A percentile compares a stretch with the other conserved stretches of the same genome.
These are phyloP conservation scores for Volutella citrinella DNA, from an alignment of 2,329 filamentous ascomycete species.

Conservation along the genomic window DNA sequence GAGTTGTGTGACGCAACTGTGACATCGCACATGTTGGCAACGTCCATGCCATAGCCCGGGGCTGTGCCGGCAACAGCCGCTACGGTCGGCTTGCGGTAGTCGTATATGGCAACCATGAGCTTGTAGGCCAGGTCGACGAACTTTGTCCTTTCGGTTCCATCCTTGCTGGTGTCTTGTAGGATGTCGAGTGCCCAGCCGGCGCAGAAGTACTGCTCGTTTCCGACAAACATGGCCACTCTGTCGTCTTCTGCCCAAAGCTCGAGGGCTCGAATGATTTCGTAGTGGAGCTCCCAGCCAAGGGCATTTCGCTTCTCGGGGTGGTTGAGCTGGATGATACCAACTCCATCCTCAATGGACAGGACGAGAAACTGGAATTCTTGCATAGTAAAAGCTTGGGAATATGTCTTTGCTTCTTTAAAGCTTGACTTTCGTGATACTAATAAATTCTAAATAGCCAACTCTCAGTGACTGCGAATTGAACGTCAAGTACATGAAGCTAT, in stretches of 20 bases:
- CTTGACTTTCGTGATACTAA: background rate
- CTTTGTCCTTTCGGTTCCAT: background rate
- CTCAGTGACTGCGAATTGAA: too few species aligned
- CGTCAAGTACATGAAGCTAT: too few species aligned
- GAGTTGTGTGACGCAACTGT: background rate
- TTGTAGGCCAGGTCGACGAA: background rate
- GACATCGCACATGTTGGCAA: background rate
- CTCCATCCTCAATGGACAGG: background rate
- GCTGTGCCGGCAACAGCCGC: background rate
- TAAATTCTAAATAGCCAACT: too few species aligned
- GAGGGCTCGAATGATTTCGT: background rate
- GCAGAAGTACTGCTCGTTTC: background rate
- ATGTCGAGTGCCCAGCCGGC: background rate
- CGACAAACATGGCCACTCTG: background rate
- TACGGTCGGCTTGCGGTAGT: background rate
- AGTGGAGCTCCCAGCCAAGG: background rate
- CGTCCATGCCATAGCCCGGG: background rate
- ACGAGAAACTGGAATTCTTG: background rate
- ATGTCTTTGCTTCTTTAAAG: background rate
- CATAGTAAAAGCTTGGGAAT: background rate
- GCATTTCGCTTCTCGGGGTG: background rate
- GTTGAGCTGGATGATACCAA: background rate
- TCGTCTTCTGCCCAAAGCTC: constrained; percentile 1
- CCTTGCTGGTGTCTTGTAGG: background rate
- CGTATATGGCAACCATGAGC: background rate